Evolutionary conservation across 805 yeast genomes (phyloP).

Genomic region (Komagataella populi): DNA sequence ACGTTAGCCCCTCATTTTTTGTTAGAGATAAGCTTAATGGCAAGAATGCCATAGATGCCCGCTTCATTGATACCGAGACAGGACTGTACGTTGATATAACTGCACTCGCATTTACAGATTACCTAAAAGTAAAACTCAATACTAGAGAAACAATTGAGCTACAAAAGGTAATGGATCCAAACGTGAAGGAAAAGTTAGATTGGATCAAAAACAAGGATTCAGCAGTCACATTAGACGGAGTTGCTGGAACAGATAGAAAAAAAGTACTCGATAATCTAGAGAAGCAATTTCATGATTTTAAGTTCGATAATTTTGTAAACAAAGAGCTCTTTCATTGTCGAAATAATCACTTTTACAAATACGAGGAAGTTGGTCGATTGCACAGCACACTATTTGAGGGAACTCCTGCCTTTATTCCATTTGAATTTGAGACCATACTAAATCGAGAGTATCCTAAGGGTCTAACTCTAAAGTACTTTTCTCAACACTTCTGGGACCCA

Average conservation of each 20-base stretch:
- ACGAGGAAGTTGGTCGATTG: slow-evolving; percentile 36
- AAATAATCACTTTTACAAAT: slow-evolving; percentile 34
- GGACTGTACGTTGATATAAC: slow-evolving; percentile 61
- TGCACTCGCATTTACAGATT: slow-evolving; percentile 32
- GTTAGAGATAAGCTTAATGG: slow-evolving; percentile 38
- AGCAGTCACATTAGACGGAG: slow-evolving; percentile 4
- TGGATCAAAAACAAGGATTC: slow-evolving; percentile 7
- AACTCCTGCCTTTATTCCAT: slow-evolving; percentile 40
- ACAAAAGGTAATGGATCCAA: slow-evolving; percentile 5
- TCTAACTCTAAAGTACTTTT: slow-evolving; percentile 19
- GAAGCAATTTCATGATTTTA: not conserved
- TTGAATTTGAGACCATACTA: slow-evolving; percentile 24
- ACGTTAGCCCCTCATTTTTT: slow-evolving; percentile 32
- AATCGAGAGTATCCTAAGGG: slow-evolving; percentile 33
- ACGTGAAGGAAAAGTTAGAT: slow-evolving; percentile 2
- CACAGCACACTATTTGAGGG: slow-evolving; percentile 38
- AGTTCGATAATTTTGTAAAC: not conserved
- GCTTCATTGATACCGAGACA: slow-evolving; percentile 50
- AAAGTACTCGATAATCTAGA: not conserved
- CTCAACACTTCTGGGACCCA: slow-evolving; percentile 30
- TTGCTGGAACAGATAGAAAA: slow-evolving; percentile 1
- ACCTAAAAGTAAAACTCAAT: slow-evolving; percentile 7
- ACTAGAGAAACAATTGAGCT: slow-evolving; percentile 2
- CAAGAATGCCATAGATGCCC: slow-evolving; percentile 45
- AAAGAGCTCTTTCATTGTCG: slow-evolving; percentile 31